phyloP scores from a whole-genome alignment of 805 yeast species.

The Lipomyces mesembrius region DNA sequence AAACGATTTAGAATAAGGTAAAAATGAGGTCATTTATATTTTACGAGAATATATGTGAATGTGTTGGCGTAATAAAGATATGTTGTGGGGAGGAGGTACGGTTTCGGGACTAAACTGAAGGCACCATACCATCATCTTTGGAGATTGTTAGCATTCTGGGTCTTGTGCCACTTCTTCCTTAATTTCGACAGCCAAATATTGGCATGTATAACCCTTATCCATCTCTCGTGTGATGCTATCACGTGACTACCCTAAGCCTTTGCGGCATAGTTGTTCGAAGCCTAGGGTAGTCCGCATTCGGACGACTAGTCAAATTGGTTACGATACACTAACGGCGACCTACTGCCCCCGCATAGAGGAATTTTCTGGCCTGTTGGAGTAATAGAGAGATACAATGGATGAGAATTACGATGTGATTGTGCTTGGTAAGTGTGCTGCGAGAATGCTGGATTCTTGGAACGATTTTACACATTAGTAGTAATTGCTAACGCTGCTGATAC shows the following conservation, averaged over 20 bases:
- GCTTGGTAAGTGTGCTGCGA: constrained; percentile 60
- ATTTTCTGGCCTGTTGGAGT: not conserved
- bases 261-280: not conserved
- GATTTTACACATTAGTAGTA: not conserved
- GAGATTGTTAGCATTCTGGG: no score
- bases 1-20: no score
- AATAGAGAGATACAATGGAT: constrained; percentile 61
- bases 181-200: no score
- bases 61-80: no score
- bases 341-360: not conserved
- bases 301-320: not conserved
- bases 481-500: constrained; percentile 7
- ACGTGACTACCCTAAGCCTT: not conserved
- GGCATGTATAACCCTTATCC: no score
- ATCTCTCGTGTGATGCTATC: no score
- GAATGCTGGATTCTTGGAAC: constrained; percentile 4
- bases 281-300: not conserved
- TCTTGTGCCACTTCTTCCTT: no score
- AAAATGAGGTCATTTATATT: no score
- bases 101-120: no score
- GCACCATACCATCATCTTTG: no score
- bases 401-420: constrained; percentile 97
- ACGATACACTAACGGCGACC: not conserved
- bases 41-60: no score
- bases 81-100: no score